phyloP scores from a whole-genome alignment of 225 moss, liverwort and hornwort genomes.

The Ulota crispa region DNA sequence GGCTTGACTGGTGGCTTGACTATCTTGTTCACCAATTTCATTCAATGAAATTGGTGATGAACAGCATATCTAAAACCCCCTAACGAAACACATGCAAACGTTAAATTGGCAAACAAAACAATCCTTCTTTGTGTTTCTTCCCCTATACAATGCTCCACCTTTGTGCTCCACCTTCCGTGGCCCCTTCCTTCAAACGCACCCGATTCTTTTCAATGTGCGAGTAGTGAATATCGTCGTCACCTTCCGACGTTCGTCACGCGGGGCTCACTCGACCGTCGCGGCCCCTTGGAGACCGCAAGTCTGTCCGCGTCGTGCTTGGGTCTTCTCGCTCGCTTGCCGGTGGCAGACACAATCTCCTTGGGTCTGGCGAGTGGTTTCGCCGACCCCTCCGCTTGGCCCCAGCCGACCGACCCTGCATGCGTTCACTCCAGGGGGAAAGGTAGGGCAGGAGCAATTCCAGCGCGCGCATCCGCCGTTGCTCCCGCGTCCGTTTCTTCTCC shows the following conservation, averaged over 20 bases:
- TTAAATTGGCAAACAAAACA: too few species aligned
- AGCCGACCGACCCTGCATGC: not conserved
- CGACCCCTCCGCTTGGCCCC: not conserved
- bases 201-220: not conserved
- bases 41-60: too few species aligned
- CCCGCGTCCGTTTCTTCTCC: conserved; percentile 15
- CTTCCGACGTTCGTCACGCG: not conserved
- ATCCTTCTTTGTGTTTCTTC: too few species aligned
- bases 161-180: too few species aligned
- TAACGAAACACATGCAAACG: too few species aligned
- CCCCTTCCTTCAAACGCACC: not conserved
- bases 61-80: too few species aligned
- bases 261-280: not conserved
- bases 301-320: not conserved
- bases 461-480: not conserved
- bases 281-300: too few species aligned
- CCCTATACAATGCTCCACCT: too few species aligned
- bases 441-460: not conserved
- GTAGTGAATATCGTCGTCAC: not conserved
- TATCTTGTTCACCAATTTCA: too few species aligned
- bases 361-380: not conserved
- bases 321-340: not conserved
- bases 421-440: not conserved
- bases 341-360: not conserved
- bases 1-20: too few species aligned